These are phyloP conservation scores for Bacidia gigantensis DNA, from an alignment of 495 filamentous ascomycete species.

Conservation along the genomic window DNA sequence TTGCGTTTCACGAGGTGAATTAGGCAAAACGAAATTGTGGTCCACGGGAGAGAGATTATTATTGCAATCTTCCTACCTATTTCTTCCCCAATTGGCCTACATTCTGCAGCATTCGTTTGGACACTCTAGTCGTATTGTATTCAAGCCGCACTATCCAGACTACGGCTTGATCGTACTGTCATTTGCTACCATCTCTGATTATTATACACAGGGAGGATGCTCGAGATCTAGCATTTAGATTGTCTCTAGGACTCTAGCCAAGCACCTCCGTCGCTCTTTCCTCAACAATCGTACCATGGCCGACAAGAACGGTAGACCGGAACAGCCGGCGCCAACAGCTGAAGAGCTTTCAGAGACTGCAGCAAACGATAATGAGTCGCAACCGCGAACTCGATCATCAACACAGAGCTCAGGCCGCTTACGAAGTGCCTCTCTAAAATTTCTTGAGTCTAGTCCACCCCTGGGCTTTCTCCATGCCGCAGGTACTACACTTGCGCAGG, in stretches of 20 bases:
- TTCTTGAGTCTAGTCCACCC: slow-evolving; percentile 34
- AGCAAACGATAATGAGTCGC: background rate
- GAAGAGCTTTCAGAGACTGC: background rate
- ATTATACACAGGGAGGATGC: too few relatives aligned
- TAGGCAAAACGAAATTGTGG: background rate
- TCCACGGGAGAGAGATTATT: too few relatives aligned
- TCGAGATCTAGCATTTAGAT: too few relatives aligned
- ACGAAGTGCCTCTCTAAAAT: slow-evolving; percentile 31
- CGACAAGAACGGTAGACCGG: background rate
- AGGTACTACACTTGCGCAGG: slow-evolving; percentile 25
- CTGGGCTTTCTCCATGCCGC: slow-evolving; percentile 41
- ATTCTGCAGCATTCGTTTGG: too few relatives aligned
- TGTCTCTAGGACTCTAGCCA: background rate
- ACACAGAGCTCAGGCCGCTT: slow-evolving; percentile 17
- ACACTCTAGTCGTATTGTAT: too few relatives aligned
- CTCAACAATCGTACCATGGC: background rate
- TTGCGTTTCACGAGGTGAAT: background rate
- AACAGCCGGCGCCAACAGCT: background rate
- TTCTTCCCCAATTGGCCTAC: too few relatives aligned
- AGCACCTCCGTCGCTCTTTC: background rate
- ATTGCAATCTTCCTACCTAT: too few relatives aligned
- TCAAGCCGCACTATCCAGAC: too few relatives aligned
- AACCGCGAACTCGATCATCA: slow-evolving; percentile 8
- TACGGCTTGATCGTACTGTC: too few relatives aligned
- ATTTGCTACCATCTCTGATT: too few relatives aligned